These are phyloP conservation scores for Linnemannia schmuckeri DNA, from an alignment of 192 early-diverging fungal species.

Conservation along the genomic window DNA sequence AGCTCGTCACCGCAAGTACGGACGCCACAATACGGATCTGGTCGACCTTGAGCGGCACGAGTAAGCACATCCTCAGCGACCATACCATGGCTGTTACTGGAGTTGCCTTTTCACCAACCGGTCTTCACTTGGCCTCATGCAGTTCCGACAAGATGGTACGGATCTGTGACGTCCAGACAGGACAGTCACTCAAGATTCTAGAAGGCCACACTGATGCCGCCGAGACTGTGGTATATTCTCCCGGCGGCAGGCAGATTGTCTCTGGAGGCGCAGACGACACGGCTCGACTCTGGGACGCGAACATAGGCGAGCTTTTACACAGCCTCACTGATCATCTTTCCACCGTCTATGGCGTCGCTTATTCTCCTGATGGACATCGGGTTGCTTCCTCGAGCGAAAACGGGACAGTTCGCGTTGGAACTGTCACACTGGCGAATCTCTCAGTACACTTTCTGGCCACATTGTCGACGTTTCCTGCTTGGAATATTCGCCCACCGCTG, in stretches of 20 bases:
- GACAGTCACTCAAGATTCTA: neutral
- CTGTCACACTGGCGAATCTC: neutral
- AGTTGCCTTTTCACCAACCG: neutral
- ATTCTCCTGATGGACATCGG: neutral
- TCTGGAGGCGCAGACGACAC: neutral
- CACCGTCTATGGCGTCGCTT: neutral
- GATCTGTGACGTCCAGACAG: conserved; percentile 1
- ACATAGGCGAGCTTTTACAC: neutral
- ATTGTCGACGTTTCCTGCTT: neutral
- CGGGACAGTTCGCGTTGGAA: neutral
- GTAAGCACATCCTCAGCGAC: neutral
- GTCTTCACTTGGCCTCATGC: neutral
- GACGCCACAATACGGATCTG: neutral
- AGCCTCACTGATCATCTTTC: neutral
- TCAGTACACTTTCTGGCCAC: neutral
- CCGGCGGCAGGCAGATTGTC: neutral
- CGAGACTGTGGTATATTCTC: neutral
- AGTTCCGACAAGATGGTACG: neutral
- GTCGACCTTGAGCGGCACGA: neutral
- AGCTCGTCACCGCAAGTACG: neutral
- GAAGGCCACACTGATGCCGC: neutral
- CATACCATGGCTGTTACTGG: neutral
- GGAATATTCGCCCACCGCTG: neutral
- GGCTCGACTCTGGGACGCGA: neutral
- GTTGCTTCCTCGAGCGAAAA: neutral